A percentile compares a stretch with the other conserved stretches of the same genome.
Evolutionary conservation across 176 grass and related monocot genomes (phyloP).

Genomic region (Carex myosuroides): DNA sequence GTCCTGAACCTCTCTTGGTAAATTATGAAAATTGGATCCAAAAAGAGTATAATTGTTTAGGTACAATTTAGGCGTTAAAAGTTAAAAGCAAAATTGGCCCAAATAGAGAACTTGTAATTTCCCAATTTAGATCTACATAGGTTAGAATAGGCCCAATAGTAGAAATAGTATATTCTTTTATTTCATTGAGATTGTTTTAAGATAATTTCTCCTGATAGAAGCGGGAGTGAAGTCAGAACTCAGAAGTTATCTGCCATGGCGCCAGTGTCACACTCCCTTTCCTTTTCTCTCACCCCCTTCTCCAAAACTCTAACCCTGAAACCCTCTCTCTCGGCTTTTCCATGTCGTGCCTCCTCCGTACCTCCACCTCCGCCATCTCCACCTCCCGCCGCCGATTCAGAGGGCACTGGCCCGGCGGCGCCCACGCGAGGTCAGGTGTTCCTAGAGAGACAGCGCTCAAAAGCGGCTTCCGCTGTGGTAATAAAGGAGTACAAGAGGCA

Average conservation of each 20-base stretch:
- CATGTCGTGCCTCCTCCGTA: neutral
- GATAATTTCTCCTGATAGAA: neutral
- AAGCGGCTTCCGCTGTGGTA: conserved; percentile 24
- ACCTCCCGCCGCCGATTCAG: conserved; percentile 11
- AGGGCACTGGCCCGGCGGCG: conserved; percentile 40
- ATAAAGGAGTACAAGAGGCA: conserved; percentile 32
- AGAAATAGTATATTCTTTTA: neutral
- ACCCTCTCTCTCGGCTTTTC: neutral
- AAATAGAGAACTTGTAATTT: neutral
- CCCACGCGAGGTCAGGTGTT: conserved; percentile 59
- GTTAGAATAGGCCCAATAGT: conserved; percentile 8
- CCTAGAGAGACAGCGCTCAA: conserved; percentile 47
- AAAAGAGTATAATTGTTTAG: neutral
- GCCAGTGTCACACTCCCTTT: conserved; percentile 37
- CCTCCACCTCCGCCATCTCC: neutral
- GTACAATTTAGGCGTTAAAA: neutral
- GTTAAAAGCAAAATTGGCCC: neutral
- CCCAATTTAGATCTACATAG: neutral
- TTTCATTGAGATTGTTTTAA: neutral
- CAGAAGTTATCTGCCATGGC: conserved; percentile 2
- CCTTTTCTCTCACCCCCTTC: conserved; percentile 32
- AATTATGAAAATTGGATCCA: neutral
- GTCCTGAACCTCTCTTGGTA: neutral
- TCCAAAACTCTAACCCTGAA: conserved; percentile 9
- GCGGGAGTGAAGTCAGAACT: neutral